Base-by-base conservation (phyloP, 257 asterid genomes). In the Solanum dulcamara region DNA sequence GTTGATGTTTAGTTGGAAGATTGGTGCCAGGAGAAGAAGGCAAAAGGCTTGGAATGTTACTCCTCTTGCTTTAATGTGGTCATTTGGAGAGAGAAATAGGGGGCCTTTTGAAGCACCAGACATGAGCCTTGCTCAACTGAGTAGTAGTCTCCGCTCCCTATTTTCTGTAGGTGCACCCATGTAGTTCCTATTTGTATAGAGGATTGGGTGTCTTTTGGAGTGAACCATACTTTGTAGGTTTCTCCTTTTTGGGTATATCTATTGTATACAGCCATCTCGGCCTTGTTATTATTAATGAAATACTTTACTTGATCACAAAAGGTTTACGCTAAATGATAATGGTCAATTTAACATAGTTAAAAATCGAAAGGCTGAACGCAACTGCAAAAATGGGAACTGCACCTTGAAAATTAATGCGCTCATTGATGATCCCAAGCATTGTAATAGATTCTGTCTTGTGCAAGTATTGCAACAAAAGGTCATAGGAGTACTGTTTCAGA, bases 361-460 rank as follows among this genome's bases (percentile, higher is more conserved):
- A 48, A 46, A 77, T 77, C 11, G 10, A 77, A 77, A 28, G 83
- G 83, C 2, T 17, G 83, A 48, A 77, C 28, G 26, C 42, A 77
- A 48, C 40, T 17, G 42, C 10, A 28, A 77, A 75, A 53, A 50
- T 77, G 64, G 28, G 11, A 46, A 28, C 44, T 48, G 83, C 75
- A 96, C 99, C 99, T 90, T 92, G 93, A 89, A 97, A 95, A 90
- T 97, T 94, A 86, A 97, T 97, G 90, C 92, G 99, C 92, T 97
- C 98, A 77, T 97, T 97, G 92, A 97, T 88, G 70, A 97, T 88
- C 86, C 99, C 98, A 87, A 97, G 98, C 97, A 97, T 95, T 66
- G 92, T 92, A 83, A 92, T 92, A 48, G 97, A 95, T 81, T 93
- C 97, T 37, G 92, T 90, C 91, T 97, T 97, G 92, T 97, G 98